Base-by-base conservation (phyloP, 202 grass and related monocot genomes). In the Miscanthus sacchariflorus region DNA sequence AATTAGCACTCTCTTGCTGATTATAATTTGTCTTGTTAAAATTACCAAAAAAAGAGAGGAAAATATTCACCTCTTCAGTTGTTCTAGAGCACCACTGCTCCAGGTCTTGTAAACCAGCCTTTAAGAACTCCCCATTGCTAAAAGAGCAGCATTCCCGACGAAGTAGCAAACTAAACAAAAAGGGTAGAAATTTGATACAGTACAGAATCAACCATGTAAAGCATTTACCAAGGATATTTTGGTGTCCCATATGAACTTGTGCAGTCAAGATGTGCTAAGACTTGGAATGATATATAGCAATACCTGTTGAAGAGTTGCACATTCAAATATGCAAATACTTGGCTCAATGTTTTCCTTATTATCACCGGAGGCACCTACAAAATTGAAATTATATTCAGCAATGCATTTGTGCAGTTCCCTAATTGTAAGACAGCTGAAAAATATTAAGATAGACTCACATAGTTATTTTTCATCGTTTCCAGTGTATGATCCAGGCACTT, bases 221-320 rank as follows among this genome's bases (percentile, higher is more conserved):
- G 4, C 14, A 83, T 85, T 54, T 84, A 76, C 76, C 61, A 87
- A 78, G 67, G 4, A 87, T 75, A 48, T 63, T 78, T 81, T 76
- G 13, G 69, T 84, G 39, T 40, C 65, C 28, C 33, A 79, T 73
- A 79, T 85, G 68, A 70, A 6, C 27, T 27, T 76, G n/a, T 87
- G 63, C 36, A 87, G 68, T 84, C 14, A 85, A 82, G 25, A 43
- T 74, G 27, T 70, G 74, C 67, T 70, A 84, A 48, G 14, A 76
- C 35, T 44, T 85, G 35, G 66, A 70, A 61, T 23, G 61, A 19
- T 15, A 89, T 70, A 58, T 83, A 66, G 33, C 76, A 69, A 58
- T 83, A 99, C 94, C 96, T 99, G 79, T 95, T 99, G 77, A 99
- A 95, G 76, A 99, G 91, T 88, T 99, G 96, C 42, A 99, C 88